Percentiles rank a stretch among this genome's conserved stretches.
Conservation (phyloP, 768 basidiomycete genomes). For the Hortiboletus campestris region DNA sequence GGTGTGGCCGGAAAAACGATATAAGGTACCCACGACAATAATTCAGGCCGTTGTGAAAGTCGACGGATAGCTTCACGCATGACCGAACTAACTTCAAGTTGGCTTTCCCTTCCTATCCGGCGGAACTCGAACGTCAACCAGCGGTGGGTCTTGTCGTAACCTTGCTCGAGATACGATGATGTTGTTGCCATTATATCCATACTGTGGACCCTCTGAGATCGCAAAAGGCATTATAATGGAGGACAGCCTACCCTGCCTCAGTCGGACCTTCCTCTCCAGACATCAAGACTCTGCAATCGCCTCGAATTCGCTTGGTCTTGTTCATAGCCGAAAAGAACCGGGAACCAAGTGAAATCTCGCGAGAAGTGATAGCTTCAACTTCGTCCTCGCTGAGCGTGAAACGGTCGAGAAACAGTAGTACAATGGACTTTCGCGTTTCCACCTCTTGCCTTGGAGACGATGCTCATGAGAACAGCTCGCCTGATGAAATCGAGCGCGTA, state of each 20-base stretch:
- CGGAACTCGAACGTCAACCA: slow-evolving; percentile 87
- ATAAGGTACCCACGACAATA: slow-evolving; percentile 44
- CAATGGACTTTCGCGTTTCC: slow-evolving; percentile 69
- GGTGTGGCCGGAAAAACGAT: background rate
- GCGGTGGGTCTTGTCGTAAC: slow-evolving; percentile 84
- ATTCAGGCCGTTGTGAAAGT: slow-evolving; percentile 73
- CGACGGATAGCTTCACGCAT: slow-evolving; percentile 74
- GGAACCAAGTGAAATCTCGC: slow-evolving; percentile 72
- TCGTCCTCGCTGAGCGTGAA: slow-evolving; percentile 84
- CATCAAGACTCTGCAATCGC: slow-evolving; percentile 85
- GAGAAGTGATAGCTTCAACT: slow-evolving; percentile 67
- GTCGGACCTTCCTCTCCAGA: slow-evolving; percentile 80
- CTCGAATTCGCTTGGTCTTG: slow-evolving; percentile 76
- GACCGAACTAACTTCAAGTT: slow-evolving; percentile 61
- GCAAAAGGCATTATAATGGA: background rate
- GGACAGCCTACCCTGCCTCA: slow-evolving; percentile 60
- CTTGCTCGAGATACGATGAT: slow-evolving; percentile 79
- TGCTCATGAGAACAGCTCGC: background rate
- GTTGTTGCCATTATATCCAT: slow-evolving; percentile 88
- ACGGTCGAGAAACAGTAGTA: slow-evolving; percentile 73
- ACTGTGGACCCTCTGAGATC: slow-evolving; percentile 38
- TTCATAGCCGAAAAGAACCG: slow-evolving; percentile 86
- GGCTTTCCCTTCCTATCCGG: slow-evolving; percentile 68
- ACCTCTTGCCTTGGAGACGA: slow-evolving; percentile 55
- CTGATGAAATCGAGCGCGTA: slow-evolving; percentile 27